Base-by-base conservation (phyloP, 345 rosid genomes). In the Gossypium herbaceum region DNA sequence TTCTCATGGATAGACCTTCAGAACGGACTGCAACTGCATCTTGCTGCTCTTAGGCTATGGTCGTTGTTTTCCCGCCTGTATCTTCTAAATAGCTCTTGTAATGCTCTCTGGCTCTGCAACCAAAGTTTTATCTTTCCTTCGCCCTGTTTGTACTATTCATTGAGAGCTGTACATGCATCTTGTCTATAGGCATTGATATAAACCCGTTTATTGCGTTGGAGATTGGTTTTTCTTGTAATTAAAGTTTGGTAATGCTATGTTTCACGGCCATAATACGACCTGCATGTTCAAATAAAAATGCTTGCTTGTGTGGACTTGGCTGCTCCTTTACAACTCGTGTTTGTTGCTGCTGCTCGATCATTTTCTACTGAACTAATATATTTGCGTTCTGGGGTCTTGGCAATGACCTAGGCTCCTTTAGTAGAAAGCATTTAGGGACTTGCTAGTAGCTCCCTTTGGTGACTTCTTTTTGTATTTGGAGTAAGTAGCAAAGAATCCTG, bases 1-100 rank as follows among this genome's bases (percentile, higher is more conserved):
- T 93, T 85, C 88, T 95, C 24, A 90, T 87, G 83, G 96, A 93
- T 61, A 86, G 92, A 80, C 86, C 92, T 29, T 84, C 86, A 25
- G 96, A 90, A 61, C 88, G 90, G 82, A 79, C 91, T 10, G 92
- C 80, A 12, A 77, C 80, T 68, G 82, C 96, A 83, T 88, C 99
- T 8, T 95, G 99, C 78, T 95, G 99, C 80, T 80, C 89, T 75
- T 95, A 84, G 66, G 58, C n/a, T 19, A 48, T 41, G 15, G 20
- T 54, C n/a, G 11, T 50, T 56, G 61, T 44, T 12, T n/a, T 16
- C 54, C 68, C 68, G n/a, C 59, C 3, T 72, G 81, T 76, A 82
- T 75, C 76, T 73, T 80, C 79, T 72, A 34, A 43, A n/a, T 73
- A 25, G 74, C 75, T 54, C 54, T 63, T 73, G 71, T 80, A 75